phyloP scores from a whole-genome alignment of 371 early-diverging fungal species.

The Basidiobolus meristosporus region DNA sequence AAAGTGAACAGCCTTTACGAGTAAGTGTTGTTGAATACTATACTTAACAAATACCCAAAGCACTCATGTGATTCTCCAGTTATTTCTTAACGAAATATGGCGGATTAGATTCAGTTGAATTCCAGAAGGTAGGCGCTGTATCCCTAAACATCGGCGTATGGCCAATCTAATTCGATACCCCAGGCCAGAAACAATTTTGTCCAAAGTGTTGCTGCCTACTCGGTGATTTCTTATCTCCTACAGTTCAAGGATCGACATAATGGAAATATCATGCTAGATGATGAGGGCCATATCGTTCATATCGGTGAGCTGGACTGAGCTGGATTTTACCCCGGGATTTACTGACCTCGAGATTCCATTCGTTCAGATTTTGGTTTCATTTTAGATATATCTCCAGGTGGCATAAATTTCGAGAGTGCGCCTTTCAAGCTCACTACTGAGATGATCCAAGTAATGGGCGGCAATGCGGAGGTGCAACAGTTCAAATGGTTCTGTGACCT shows the following conservation, averaged over 20 bases:
- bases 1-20: slow-evolving; percentile 93
- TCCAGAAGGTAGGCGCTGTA: slow-evolving; percentile 27
- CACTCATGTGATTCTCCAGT: slow-evolving; percentile 7
- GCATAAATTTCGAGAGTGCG: slow-evolving; percentile 91
- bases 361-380: slow-evolving; percentile 98
- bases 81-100: slow-evolving; percentile 93
- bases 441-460: slow-evolving; percentile 95
- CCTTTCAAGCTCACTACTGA: slow-evolving; percentile 98
- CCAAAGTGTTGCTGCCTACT: slow-evolving; percentile 92
- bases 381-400: slow-evolving; percentile 97
- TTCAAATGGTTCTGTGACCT: slow-evolving; percentile 80
- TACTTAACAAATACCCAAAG: background rate
- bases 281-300: slow-evolving; percentile 93
- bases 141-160: background rate
- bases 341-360: background rate
- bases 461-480: slow-evolving; percentile 56
- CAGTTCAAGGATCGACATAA: slow-evolving; percentile 99
- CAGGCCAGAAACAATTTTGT: slow-evolving; percentile 88
- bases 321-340: background rate
- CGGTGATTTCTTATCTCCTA: slow-evolving; percentile 86
- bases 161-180: background rate
- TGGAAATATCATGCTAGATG: slow-evolving; percentile 99
- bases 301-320: slow-evolving; percentile 42
- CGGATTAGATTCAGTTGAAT: slow-evolving; percentile 73
- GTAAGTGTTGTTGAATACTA: slow-evolving; percentile 7